Evolutionary conservation across 225 moss, liverwort and hornwort genomes (phyloP), one percentile per base, ranked within the genome.

Genomic region (Bryum argenteum): DNA sequence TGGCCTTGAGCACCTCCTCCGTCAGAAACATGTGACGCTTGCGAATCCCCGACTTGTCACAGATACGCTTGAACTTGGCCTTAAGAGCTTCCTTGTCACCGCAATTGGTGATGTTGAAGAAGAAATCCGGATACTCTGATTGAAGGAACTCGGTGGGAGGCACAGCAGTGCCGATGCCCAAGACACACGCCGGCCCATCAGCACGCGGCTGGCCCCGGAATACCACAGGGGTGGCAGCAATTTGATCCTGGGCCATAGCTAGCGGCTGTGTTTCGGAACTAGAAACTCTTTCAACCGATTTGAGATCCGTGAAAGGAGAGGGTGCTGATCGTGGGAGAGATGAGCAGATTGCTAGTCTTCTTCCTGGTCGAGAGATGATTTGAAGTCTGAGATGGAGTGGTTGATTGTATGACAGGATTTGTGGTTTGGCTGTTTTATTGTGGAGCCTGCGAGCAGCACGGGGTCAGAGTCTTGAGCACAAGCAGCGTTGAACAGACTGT

Each of bases 181-280:
- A 17, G 16, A 88, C 82, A 3, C 75, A 74, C 1, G 88, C 88
- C 41, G 79, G 79, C 19, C 88, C 88, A 1, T 78, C 73, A 1
- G 84, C 76, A 12, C 58, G 74, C 8, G 57, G 65, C 79, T 75
- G 81, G 11, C 51, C 74, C 19, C 66, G 47, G 58, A 16, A 15
- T 2, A 33, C 15, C 1, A 47, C 47, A 14, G 58, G 11, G 13
- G 58, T 28, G 8, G 9, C n/a, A 20, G 58, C 58, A 28, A 33
- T 13, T 58, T 33, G 58, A 13, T 58, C 58, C 9, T 33, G 7
- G 5, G 33, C 33, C 33, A 33, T 33, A 33, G 33, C 33, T 3
- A 3, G 33, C 4, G n/a, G n/a, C n/a, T n/a, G n/a, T n/a, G n/a
- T n/a, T n/a, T n/a, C n/a, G n/a, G n/a, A n/a, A n/a, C n/a, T n/a